Base-by-base conservation (phyloP, 768 basidiomycete species). In the Auricularia auricula-judae region DNA sequence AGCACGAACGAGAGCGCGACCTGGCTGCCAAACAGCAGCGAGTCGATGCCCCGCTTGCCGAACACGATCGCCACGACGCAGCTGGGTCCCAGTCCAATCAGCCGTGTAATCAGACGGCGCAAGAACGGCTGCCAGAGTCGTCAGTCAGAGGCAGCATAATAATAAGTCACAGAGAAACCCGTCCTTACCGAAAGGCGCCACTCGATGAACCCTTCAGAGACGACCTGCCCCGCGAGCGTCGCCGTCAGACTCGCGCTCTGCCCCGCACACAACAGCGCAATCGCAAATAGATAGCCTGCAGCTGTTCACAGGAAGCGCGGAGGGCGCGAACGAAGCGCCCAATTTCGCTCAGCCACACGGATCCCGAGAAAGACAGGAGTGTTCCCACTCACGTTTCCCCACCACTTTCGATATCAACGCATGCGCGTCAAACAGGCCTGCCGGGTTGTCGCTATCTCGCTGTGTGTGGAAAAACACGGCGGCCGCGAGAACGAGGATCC, bases 211-310 rank as follows among this genome's bases (percentile, higher is more conserved):
- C 94, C 93, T 74, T 97, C 93, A 0, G 86, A 86, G 44, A 98
- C 87, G 23, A 91, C 87, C 74, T 97, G 94, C 0, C 93, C 93
- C 0, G 91, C 88, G 12, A 96, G 81, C 0, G 93, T 97, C 10
- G 91, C 93, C 3, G 96, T 88, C 61, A 97, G 82, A 7, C 88
- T 89, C 0, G 95, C 90, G 67, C 90, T 90, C 80, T 97, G 93
- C 2, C 95, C 94, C 2, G 92, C 80, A 39, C 87, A 85, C 12
- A 98, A 81, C 14, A 98, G 77, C 2, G 91, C 91, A 51, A 98
- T 71, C 1, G 95, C 94, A 69, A 97, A 98, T 47, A 97, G 75
- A n/a, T 85, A 83, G 0, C 89, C 94, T 7, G 91, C 87, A 47
- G 82, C 91, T 91, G 70, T 21, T 65, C 42, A 14, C 8, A 42